Base-by-base conservation (phyloP, 257 asterid genomes). In the Paraleonurus japonicus region DNA sequence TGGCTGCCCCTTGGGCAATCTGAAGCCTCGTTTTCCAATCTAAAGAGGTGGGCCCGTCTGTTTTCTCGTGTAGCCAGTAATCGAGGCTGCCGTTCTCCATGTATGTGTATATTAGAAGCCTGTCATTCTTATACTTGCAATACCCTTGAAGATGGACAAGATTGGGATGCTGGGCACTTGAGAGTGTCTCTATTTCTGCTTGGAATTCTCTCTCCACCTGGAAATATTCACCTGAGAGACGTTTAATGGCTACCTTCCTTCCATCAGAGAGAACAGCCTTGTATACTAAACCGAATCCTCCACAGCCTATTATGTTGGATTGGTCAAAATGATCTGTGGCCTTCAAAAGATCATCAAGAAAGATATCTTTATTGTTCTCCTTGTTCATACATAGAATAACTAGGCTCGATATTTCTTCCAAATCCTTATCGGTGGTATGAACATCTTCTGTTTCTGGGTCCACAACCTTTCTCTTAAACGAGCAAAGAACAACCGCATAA, bases 11-110 rank as follows among this genome's bases (percentile, higher is more conserved):
- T 54, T 63, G 82, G 17, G 95, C 93, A 4, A 92, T 86, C 69
- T 41, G 70, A 57, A 86, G 88, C 82, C 98, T 79, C 13, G 59
- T 75, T 33, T 80, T 82, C 98, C 98, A 92, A 67, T 86, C 89
- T 69, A 92, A 72, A 0, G 76, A 82, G 39, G 90, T 54, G 4
- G 90, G 88, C 19, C 90, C 96, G 6, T 88, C 95, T 0, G 50
- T 39, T 78, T 83, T 88, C 73, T 90, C 96, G 22, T 89, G 93
- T 50, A 90, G 32, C 97, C 97, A 90, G 75, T 85, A 87, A 73
- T 88, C 97, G 60, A 92, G 89, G 75, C 98, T 92, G 0, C 96
- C 92, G 53, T 92, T 92, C 85, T 92, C 98, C 98, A 90, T 89
- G 79, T 80, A 90, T 0, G 90, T 77, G 85, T 90, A 90, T 43